Conservation (phyloP, 352 stramenopile species). For the Pythium phragmitis region DNA sequence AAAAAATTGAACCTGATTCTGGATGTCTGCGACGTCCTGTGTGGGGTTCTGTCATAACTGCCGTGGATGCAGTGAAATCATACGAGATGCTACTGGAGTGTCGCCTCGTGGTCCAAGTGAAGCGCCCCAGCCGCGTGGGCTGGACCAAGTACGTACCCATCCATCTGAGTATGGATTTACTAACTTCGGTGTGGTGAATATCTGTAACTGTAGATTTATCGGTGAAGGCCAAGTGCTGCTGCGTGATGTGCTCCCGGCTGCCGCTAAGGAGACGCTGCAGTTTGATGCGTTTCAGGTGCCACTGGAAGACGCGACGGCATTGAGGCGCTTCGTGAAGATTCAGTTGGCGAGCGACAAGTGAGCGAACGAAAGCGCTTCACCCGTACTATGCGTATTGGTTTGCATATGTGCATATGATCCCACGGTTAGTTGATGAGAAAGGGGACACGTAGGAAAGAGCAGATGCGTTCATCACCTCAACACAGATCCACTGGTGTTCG, state of each 20-base stretch:
- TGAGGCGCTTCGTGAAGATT: background rate
- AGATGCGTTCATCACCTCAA: background rate
- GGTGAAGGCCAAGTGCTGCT: background rate
- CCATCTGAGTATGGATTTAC: too few species aligned
- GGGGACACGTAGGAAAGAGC: background rate
- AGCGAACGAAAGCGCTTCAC: background rate
- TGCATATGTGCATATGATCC: background rate
- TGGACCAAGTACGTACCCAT: conserved; percentile 1
- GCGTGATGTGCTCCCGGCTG: background rate
- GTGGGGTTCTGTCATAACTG: conserved; percentile 4
- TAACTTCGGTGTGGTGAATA: too few species aligned
- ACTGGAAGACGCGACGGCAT: background rate
- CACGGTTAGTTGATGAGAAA: background rate
- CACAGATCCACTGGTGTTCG: background rate
- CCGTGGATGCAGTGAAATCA: background rate
- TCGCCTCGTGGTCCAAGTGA: conserved; percentile 6
- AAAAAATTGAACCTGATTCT: too few species aligned
- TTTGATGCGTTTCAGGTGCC: background rate
- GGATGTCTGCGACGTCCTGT: too few species aligned
- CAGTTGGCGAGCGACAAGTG: background rate
- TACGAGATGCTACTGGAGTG: conserved; percentile 18
- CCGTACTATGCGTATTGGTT: background rate
- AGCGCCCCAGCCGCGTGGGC: conserved; percentile 7
- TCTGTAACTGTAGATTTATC: background rate
- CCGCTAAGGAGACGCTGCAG: background rate